Conservation (phyloP, 129 eudicot species). For the Arctium lappa region DNA sequence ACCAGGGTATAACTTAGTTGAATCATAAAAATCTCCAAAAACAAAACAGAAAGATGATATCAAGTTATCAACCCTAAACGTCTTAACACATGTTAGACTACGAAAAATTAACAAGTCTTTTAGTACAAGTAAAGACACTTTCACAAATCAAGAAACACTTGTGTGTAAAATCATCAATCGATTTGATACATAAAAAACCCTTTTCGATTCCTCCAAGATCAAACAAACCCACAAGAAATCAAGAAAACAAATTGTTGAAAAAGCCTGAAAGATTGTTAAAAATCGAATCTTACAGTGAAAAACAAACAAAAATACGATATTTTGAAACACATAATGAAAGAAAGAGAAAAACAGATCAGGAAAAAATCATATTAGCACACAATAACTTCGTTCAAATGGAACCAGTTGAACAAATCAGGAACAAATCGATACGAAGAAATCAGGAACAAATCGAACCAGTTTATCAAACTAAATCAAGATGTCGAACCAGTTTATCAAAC, state of each 20-base stretch:
- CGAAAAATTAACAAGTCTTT: conserved; percentile 8
- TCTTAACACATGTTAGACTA: not conserved
- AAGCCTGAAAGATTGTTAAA: conserved; percentile 5
- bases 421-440: no score
- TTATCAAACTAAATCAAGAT: no score
- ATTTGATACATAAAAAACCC: not conserved
- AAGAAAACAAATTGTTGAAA: not conserved
- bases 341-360: not conserved
- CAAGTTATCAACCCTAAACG: conserved; percentile 20
- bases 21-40: conserved; percentile 19
- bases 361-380: no score
- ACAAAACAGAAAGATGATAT: conserved; percentile 7
- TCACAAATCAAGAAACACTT: conserved; percentile 12
- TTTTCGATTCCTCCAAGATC: not conserved
- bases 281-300: conserved; percentile 17
- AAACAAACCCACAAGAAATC: conserved; percentile 8
- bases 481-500: no score
- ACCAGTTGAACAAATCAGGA: no score
- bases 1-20: not conserved
- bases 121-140: conserved; percentile 5
- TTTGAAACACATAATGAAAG: conserved; percentile 5
- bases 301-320: conserved; percentile 10
- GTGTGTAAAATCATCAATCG: not conserved
- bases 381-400: no score
- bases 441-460: no score